Evolutionary conservation across 345 rosid genomes (phyloP).

Genomic region (Turritis glabra): DNA sequence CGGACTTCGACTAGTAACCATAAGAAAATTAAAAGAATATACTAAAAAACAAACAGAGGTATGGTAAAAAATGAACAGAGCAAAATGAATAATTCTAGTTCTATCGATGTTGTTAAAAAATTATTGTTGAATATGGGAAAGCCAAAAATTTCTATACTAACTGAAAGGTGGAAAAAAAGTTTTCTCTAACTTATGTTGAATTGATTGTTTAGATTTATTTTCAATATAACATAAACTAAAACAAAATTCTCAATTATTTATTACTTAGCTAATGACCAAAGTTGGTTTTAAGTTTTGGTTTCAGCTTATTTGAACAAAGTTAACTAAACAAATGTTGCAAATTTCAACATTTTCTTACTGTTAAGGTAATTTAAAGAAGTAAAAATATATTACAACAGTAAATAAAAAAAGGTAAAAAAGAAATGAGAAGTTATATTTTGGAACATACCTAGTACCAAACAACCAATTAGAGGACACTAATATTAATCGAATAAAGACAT

Average conservation of each 20-base stretch:
- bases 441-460: constrained; percentile 32
- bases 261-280: not conserved
- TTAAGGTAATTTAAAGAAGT: not conserved
- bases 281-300: not conserved
- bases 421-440: not conserved
- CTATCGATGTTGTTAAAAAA: too few species aligned
- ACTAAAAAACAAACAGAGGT: not conserved
- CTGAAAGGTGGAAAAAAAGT: too few species aligned
- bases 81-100: too few species aligned
- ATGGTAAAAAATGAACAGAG: too few species aligned
- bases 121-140: too few species aligned
- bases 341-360: not conserved
- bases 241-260: not conserved
- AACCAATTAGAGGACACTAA: too few species aligned
- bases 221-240: not conserved
- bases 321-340: not conserved
- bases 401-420: not conserved
- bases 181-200: too few species aligned
- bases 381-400: not conserved
- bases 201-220: too few species aligned
- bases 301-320: not conserved
- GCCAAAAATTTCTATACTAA: not conserved
- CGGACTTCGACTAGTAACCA: too few species aligned
- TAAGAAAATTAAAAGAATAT: too few species aligned
- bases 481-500: constrained; percentile 26